Evolutionary conservation across 768 basidiomycete genomes (phyloP).

Genomic region (Melanogaster broomeanus): DNA sequence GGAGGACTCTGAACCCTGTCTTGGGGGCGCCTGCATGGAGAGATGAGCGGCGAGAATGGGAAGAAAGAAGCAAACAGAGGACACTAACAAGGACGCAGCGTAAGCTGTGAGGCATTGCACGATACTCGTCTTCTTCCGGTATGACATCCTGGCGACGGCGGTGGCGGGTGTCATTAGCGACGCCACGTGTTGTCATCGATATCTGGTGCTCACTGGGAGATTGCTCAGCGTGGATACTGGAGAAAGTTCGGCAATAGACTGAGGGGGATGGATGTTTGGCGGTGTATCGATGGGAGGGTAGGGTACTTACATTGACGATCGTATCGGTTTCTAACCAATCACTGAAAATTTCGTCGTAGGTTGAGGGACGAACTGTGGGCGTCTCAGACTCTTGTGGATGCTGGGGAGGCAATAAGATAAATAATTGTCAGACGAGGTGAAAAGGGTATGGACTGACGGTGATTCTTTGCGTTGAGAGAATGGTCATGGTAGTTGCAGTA

Average conservation of each 20-base stretch:
- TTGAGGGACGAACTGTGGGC: constrained; percentile 1
- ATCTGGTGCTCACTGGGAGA: constrained; percentile 27
- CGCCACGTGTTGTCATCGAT: constrained; percentile 15
- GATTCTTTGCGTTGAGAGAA: constrained; percentile 6
- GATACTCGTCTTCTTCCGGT: constrained; percentile 30
- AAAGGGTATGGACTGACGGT: constrained; percentile 3
- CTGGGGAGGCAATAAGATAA: constrained; percentile 4
- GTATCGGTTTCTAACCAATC: constrained; percentile 28
- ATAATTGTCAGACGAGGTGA: not conserved
- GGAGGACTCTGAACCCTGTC: constrained; percentile 6
- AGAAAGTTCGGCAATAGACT: constrained; percentile 25
- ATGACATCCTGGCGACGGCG: constrained; percentile 26
- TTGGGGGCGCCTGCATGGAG: constrained; percentile 24
- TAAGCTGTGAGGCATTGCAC: constrained; percentile 30
- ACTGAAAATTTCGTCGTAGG: constrained; percentile 13
- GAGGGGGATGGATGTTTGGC: not conserved
- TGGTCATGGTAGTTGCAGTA: constrained; percentile 5
- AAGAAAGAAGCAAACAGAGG: not conserved
- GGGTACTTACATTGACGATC: constrained; percentile 26
- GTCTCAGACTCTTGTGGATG: constrained; percentile 5
- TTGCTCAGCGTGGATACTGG: constrained; percentile 23
- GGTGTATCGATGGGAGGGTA: not conserved
- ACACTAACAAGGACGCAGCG: constrained; percentile 30
- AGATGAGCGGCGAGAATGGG: constrained; percentile 10
- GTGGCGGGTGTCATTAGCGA: constrained; percentile 22